Evolutionary conservation across 176 grass and related monocot genomes (phyloP).

Genomic region (Guadua angustifolia): DNA sequence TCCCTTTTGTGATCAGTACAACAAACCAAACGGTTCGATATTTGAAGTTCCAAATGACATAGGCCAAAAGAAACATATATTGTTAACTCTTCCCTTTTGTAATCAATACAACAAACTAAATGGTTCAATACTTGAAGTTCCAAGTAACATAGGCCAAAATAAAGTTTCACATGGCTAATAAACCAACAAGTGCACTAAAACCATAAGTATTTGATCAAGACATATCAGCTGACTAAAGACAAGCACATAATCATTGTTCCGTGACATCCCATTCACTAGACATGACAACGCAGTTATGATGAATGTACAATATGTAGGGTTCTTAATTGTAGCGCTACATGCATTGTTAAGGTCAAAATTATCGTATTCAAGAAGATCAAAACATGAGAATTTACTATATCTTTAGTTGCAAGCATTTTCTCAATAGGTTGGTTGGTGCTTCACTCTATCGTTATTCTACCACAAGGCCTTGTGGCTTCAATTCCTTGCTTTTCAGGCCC

Average conservation of each 20-base stretch:
- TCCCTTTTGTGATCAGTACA: not conserved
- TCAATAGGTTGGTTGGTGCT: constrained; percentile 70
- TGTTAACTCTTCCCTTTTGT: not conserved
- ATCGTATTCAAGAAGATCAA: constrained; percentile 2
- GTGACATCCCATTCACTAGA: not conserved
- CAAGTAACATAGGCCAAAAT: not conserved
- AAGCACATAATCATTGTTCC: constrained; percentile 38
- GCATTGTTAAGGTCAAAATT: constrained; percentile 9
- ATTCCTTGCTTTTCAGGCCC: constrained; percentile 52
- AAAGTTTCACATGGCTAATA: not conserved
- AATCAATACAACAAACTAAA: not conserved
- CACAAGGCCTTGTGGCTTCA: constrained; percentile 52
- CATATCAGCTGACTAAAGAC: not conserved
- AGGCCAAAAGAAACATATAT: constrained; percentile 10
- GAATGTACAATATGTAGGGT: constrained; percentile 8
- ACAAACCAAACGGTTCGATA: not conserved
- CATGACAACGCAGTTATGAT: constrained; percentile 23
- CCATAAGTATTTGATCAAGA: constrained; percentile 12
- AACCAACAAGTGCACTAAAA: constrained; percentile 18
- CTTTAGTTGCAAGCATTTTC: constrained; percentile 70
- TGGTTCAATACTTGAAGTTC: not conserved
- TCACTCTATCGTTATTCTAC: constrained; percentile 72
- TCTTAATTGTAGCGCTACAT: not conserved
- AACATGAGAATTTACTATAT: constrained; percentile 68
- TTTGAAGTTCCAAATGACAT: not conserved